Conservation (phyloP, 1,284 basidiomycete genomes). For the Melampsora larici-populina region DNA sequence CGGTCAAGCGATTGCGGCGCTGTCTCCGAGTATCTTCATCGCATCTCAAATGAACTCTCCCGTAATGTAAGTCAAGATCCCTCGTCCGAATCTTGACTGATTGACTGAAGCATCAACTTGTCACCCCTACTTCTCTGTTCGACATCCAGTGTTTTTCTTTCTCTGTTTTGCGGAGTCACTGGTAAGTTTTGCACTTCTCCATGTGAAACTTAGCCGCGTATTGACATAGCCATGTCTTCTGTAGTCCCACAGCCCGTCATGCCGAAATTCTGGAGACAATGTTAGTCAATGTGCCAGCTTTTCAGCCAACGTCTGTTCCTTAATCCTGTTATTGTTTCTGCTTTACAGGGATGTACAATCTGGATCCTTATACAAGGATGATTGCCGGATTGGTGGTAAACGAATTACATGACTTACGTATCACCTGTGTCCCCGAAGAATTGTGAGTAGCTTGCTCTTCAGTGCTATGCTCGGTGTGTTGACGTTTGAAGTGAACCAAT, state of each 20-base stretch:
- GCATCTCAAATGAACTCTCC: constrained; percentile 1
- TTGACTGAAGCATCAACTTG: not conserved
- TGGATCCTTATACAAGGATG: constrained; percentile 47
- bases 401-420: constrained; percentile 69
- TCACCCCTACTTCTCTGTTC: not conserved
- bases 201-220: no score
- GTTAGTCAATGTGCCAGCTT: constrained; percentile 61
- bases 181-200: no score
- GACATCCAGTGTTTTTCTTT: not conserved
- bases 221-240: no score
- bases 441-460: constrained; percentile 71
- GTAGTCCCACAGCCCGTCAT: constrained; percentile 58
- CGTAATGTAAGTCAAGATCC: not conserved
- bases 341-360: constrained; percentile 7
- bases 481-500: not conserved
- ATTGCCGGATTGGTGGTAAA: constrained; percentile 67
- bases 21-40: constrained; percentile 10
- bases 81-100: not conserved
- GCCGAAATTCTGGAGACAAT: constrained; percentile 69
- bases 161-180: constrained; percentile 47
- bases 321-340: constrained; percentile 65
- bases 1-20: not conserved
- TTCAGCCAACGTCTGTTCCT: constrained; percentile 55
- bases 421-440: constrained; percentile 67
- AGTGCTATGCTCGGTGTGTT: constrained; percentile 67